Conservation (phyloP, 306 rosid genomes). For the Rosa lucieae region DNA sequence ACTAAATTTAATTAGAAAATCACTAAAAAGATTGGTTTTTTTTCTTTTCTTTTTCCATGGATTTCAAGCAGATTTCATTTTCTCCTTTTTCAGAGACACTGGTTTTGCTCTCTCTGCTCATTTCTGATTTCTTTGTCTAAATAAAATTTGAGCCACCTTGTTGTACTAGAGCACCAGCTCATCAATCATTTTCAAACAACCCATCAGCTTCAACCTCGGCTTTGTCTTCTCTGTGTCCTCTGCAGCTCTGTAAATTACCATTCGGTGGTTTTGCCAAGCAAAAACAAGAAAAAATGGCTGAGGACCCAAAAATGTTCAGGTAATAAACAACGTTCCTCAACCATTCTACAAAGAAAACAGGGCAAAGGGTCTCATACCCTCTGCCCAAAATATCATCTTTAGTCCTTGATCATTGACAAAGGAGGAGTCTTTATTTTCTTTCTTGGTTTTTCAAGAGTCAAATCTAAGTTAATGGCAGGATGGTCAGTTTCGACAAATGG, state of each 20-base stretch:
- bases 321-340: conserved; percentile 18
- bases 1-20: background rate
- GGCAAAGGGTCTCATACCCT: conserved; percentile 25
- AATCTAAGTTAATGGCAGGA: conserved; percentile 65
- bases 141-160: background rate
- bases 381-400: conserved; percentile 14
- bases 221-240: conserved; percentile 17
- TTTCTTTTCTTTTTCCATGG: too few species aligned
- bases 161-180: conserved; percentile 4
- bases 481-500: conserved; percentile 53
- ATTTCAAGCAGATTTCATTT: conserved; percentile 3
- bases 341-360: conserved; percentile 17
- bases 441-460: conserved; percentile 17
- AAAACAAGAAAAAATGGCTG: background rate
- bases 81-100: background rate
- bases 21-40: too few species aligned
- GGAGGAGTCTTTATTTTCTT: background rate
- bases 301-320: conserved; percentile 30
- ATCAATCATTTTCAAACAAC: background rate
- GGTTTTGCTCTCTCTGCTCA: background rate
- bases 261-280: conserved; percentile 23
- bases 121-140: conserved; percentile 3
- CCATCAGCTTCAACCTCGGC: conserved; percentile 16
- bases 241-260: conserved; percentile 5
- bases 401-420: conserved; percentile 18